Evolutionary conservation across 1,284 basidiomycete species (phyloP).

Genomic region (Phellinidium pouzarii): DNA sequence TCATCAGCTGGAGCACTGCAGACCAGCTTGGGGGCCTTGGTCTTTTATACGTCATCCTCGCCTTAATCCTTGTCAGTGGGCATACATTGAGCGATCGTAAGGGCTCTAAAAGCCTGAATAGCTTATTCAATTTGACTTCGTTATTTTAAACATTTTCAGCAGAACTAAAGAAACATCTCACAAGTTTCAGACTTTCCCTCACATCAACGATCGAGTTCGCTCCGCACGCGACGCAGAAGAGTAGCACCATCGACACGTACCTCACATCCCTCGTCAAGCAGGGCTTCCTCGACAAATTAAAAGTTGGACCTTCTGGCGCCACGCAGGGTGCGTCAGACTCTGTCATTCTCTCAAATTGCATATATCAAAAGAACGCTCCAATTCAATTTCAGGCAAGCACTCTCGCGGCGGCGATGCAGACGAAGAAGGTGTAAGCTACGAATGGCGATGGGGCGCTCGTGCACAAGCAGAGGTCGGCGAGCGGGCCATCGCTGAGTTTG

Average conservation of each 20-base stretch:
- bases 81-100: conserved; percentile 58
- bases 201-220: conserved; percentile 39
- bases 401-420: conserved; percentile 35
- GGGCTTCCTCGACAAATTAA: conserved; percentile 52
- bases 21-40: conserved; percentile 62
- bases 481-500: conserved; percentile 51
- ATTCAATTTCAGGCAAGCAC: conserved; percentile 43
- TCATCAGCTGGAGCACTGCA: conserved; percentile 59
- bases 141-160: conserved; percentile 30
- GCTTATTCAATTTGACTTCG: conserved; percentile 7
- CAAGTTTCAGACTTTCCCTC: conserved; percentile 49
- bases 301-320: conserved; percentile 15
- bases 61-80: conserved; percentile 66
- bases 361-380: no score
- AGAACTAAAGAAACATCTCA: conserved; percentile 56
- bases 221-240: conserved; percentile 40
- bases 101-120: conserved; percentile 23
- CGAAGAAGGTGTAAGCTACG: conserved; percentile 48
- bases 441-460: conserved; percentile 77
- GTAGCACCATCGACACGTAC: conserved; percentile 47
- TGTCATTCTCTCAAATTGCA: neutral
- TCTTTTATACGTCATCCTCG: conserved; percentile 61
- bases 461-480: conserved; percentile 71
- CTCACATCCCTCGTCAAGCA: conserved; percentile 53
- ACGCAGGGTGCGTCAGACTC: conserved; percentile 12